phyloP scores from a whole-genome alignment of 306 rosid species.

The Vigna reflexopilosa region DNA sequence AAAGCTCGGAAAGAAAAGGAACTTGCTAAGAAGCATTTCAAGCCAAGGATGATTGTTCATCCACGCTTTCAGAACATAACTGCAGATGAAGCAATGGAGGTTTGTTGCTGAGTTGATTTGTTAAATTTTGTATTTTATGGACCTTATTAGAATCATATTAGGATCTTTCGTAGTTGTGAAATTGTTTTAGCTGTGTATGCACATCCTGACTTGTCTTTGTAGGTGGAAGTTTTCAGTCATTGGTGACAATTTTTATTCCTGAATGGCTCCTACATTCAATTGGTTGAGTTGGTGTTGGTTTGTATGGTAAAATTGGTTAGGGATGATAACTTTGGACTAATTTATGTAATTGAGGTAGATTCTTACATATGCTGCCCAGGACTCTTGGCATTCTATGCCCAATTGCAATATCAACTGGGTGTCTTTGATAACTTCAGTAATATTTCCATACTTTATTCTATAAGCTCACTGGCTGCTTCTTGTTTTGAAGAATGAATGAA shows the following conservation, averaged over 20 bases:
- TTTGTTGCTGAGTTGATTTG: constrained; percentile 47
- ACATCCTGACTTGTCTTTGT: not conserved
- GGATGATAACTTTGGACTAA: not conserved
- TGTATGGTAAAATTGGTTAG: constrained; percentile 25
- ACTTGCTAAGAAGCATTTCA: constrained; percentile 91
- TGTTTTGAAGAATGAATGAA: constrained; percentile 33
- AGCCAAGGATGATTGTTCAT: constrained; percentile 98
- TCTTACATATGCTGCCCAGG: constrained; percentile 4
- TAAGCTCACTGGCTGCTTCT: not conserved
- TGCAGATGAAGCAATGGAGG: constrained; percentile 97
- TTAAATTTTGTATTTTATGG: constrained; percentile 2
- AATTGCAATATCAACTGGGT: constrained; percentile 6
- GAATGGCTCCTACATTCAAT: not conserved
- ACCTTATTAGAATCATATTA: not conserved
- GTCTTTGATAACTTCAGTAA: not conserved
- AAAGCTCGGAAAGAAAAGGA: constrained; percentile 93
- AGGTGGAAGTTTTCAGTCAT: constrained; percentile 1
- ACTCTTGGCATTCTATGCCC: not conserved
- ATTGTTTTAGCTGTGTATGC: constrained; percentile 12
- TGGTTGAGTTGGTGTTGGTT: constrained; percentile 2
- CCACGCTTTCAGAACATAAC: constrained; percentile 98
- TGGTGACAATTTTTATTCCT: not conserved
- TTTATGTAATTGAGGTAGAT: constrained; percentile 2
- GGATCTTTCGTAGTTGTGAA: constrained; percentile 23
- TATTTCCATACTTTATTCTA: constrained; percentile 2